phyloP scores from a whole-genome alignment of 2,329 filamentous ascomycete genomes.

The Fusarium sambucinum region DNA sequence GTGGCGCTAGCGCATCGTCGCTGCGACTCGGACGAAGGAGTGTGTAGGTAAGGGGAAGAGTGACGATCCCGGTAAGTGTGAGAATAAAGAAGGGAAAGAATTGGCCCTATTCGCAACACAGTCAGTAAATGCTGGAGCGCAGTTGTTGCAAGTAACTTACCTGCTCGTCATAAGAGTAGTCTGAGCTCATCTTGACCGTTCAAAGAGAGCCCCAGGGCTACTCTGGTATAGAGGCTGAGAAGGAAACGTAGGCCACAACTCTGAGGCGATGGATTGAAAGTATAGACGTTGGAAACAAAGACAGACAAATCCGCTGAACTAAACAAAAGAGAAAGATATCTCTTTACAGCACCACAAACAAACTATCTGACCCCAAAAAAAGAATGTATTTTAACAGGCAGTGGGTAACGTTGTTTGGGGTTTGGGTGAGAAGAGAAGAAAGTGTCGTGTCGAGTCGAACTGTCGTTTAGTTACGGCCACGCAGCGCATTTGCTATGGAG shows the following conservation, averaged over 20 bases:
- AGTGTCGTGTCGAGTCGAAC: conserved; percentile 23
- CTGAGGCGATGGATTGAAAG: conserved; percentile 14
- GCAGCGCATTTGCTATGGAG: conserved; percentile 42
- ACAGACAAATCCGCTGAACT: conserved; percentile 21
- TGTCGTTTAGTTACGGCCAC: conserved; percentile 48
- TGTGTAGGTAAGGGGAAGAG: conserved; percentile 89
- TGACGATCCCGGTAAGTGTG: conserved; percentile 87
- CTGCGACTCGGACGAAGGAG: conserved; percentile 82
- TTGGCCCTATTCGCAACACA: conserved; percentile 72
- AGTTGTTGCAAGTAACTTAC: conserved; percentile 54
- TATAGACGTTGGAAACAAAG: conserved; percentile 21
- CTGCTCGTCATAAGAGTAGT: conserved; percentile 98
- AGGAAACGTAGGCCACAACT: conserved; percentile 36
- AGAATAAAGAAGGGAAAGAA: conserved; percentile 99
- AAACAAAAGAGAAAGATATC: conserved; percentile 17
- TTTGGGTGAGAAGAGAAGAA: conserved; percentile 17
- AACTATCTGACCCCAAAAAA: conserved; percentile 31
- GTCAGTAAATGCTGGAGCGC: conserved; percentile 10
- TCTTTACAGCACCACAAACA: conserved; percentile 16
- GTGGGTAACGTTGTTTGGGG: conserved; percentile 19
- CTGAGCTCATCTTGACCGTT: conserved; percentile 79
- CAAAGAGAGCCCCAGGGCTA: conserved; percentile 53
- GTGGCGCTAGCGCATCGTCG: conserved; percentile 82
- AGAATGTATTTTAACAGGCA: conserved; percentile 31
- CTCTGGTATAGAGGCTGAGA: conserved; percentile 40